Base-by-base conservation (phyloP, 2,329 filamentous ascomycete genomes). In the Aspergillus caelatus region DNA sequence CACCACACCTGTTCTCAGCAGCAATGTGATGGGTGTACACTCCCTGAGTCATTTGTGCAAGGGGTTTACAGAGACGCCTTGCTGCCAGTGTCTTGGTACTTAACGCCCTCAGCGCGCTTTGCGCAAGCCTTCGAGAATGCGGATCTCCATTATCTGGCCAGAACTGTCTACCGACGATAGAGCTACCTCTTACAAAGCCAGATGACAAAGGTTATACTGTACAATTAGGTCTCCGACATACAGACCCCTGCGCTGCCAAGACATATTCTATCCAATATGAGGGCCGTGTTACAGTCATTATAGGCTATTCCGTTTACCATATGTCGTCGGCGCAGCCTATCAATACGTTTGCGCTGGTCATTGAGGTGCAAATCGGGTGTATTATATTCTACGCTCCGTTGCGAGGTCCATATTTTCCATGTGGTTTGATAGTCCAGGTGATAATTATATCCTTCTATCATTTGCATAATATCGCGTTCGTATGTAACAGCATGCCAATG, bases 151-250 rank as follows among this genome's bases (percentile, higher is more conserved):
- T 34, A 2, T 32, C 28, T 11, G 4, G 28, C 10, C 19, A 32
- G 48, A 10, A 52, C 3, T 6, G 19, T n/a, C 5, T n/a, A 26
- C 16, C 6, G 7, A 7, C 14, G 14, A 19, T 30, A 10, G 45
- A 9, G 5, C 46, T 50, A 8, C 11, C 46, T n/a, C 19, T 32
- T 32, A 7, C 16, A 12, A 19, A 32, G 16, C 26, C 16, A 50
- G 46, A 2, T n/a, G 10, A 19, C 3, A 30, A 2, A 0, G 12
- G 4, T 2, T 1, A 16, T 14, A n/a, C 6, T 19, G 9, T n/a
- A n/a, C 28, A 32, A 52, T 34, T 34, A 28, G 46, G 48, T 32
- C 26, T 52, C 14, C 8, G 4, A 30, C 28, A 28, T 50, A 7
- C 3, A 28, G 21, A 50, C 23, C 23, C 23, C 23, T 50, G 23